A percentile compares a stretch with the other conserved stretches of the same genome.
Evolutionary conservation across 192 early-diverging fungal genomes (phyloP).

Genomic region (Allomyces macrogynus): DNA sequence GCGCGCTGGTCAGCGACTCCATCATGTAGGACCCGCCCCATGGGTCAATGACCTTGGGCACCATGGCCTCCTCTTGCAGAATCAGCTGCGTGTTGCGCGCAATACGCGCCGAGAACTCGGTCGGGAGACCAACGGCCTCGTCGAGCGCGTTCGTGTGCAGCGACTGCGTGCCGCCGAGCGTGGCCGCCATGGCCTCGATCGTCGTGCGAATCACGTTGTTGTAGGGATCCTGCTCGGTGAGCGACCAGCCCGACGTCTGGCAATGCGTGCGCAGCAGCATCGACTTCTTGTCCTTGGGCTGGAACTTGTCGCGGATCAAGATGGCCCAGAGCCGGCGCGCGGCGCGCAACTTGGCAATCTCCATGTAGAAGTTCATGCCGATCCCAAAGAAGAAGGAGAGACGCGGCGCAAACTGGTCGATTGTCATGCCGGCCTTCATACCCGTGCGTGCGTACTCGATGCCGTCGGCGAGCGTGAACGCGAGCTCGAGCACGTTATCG

Average conservation of each 20-base stretch:
- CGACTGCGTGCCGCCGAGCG: slow-evolving; percentile 77
- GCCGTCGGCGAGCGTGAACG: slow-evolving; percentile 82
- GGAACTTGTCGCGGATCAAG: slow-evolving; percentile 60
- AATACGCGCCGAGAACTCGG: slow-evolving; percentile 64
- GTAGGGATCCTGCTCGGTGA: slow-evolving; percentile 80
- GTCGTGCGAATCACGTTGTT: slow-evolving; percentile 79
- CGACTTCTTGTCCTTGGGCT: slow-evolving; percentile 57
- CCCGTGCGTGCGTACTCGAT: slow-evolving; percentile 60
- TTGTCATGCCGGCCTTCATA: slow-evolving; percentile 62
- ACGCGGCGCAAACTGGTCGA: slow-evolving; percentile 72
- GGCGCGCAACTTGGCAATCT: slow-evolving; percentile 76
- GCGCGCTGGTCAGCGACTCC: slow-evolving; percentile 67
- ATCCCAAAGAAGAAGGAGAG: slow-evolving; percentile 83
- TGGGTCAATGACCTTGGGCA: slow-evolving; percentile 74
- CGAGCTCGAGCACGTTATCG: slow-evolving; percentile 67
- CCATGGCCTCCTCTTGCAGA: slow-evolving; percentile 66
- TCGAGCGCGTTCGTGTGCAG: slow-evolving; percentile 81
- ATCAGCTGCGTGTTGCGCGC: slow-evolving; percentile 82
- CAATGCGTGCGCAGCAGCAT: slow-evolving; percentile 72
- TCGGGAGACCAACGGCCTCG: slow-evolving; percentile 73
- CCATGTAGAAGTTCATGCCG: slow-evolving; percentile 92
- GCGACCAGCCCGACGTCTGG: slow-evolving; percentile 79
- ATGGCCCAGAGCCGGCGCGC: slow-evolving; percentile 67
- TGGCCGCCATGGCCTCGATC: slow-evolving; percentile 77
- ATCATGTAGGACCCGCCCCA: slow-evolving; percentile 89